These are phyloP conservation scores for Epichloe gansuensis DNA, from an alignment of 2,329 filamentous ascomycete genomes.

Conservation along the genomic window DNA sequence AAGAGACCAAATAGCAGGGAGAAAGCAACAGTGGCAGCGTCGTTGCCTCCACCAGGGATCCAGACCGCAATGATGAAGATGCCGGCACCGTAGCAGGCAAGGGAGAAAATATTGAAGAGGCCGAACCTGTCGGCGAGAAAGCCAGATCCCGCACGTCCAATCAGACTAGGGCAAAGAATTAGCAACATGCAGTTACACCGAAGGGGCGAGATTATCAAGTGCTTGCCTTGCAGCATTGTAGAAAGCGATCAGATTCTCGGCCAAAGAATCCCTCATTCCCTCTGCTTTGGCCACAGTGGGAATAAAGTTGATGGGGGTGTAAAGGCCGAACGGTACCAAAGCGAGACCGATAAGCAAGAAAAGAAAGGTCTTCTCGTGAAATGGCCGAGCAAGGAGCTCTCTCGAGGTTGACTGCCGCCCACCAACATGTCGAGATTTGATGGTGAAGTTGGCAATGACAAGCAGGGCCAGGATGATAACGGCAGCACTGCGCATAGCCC, in stretches of 20 bases:
- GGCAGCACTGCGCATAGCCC: constrained; percentile 25
- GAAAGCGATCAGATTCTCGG: constrained; percentile 12
- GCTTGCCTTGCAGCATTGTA: constrained; percentile 13
- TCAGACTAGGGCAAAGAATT: constrained; percentile 7
- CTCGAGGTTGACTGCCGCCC: constrained; percentile 1
- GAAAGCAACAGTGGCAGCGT: constrained; percentile 15
- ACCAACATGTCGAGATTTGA: constrained; percentile 14
- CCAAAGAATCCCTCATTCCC: constrained; percentile 10
- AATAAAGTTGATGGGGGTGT: constrained; percentile 18
- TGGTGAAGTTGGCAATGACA: constrained; percentile 20
- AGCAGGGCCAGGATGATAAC: constrained; percentile 25
- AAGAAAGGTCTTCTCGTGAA: constrained; percentile 16
- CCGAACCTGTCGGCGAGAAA: constrained; percentile 14
- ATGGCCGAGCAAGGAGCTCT: constrained; percentile 9
- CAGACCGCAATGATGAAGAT: constrained; percentile 21
- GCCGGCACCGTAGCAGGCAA: constrained; percentile 28
- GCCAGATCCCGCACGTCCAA: constrained; percentile 12
- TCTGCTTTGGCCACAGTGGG: constrained; percentile 8
- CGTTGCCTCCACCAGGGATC: constrained; percentile 15
- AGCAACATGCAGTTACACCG: background rate
- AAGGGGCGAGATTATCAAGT: background rate
- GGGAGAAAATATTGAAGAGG: constrained; percentile 22
- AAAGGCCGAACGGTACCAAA: constrained; percentile 18
- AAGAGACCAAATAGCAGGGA: constrained; percentile 16
- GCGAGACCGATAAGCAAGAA: constrained; percentile 14